These are phyloP conservation scores for Discostella stelligeroides DNA, from an alignment of 108 stramenopile species.

Conservation along the genomic window DNA sequence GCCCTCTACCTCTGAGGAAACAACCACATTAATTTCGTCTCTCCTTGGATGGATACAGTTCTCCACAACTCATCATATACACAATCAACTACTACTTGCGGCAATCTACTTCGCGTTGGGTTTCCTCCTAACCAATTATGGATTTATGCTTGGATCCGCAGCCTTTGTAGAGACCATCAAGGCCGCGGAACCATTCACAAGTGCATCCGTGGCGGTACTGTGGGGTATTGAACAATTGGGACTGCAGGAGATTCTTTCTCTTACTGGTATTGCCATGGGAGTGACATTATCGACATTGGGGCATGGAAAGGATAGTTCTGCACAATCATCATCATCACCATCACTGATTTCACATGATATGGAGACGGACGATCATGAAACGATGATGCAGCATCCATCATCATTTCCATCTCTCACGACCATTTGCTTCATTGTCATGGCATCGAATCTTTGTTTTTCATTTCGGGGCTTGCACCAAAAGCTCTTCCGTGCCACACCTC, in stretches of 20 bases:
- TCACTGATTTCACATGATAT: background rate
- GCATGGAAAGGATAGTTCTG: constrained; percentile 11
- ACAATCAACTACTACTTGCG: constrained; percentile 44
- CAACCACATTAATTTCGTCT: constrained; percentile 2
- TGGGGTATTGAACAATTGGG: constrained; percentile 74
- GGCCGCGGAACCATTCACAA: constrained; percentile 84
- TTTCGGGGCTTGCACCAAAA: constrained; percentile 88
- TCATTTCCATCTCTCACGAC: constrained; percentile 24
- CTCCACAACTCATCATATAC: background rate
- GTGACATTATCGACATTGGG: constrained; percentile 74
- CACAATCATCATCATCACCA: background rate
- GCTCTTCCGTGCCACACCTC: constrained; percentile 63
- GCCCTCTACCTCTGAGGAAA: background rate
- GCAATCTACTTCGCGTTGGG: constrained; percentile 71
- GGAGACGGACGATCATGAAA: background rate
- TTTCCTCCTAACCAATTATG: constrained; percentile 72
- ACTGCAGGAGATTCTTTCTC: constrained; percentile 48
- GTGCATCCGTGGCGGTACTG: constrained; percentile 62
- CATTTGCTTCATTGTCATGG: constrained; percentile 63
- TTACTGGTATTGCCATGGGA: constrained; percentile 66
- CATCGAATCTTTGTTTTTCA: constrained; percentile 81
- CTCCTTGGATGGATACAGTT: constrained; percentile 18
- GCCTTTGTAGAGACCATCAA: constrained; percentile 89
- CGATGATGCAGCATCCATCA: background rate
- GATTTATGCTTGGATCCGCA: constrained; percentile 62